Conservation (phyloP, 1,284 basidiomycete species). For the Phylloboletellus chloephorus region DNA sequence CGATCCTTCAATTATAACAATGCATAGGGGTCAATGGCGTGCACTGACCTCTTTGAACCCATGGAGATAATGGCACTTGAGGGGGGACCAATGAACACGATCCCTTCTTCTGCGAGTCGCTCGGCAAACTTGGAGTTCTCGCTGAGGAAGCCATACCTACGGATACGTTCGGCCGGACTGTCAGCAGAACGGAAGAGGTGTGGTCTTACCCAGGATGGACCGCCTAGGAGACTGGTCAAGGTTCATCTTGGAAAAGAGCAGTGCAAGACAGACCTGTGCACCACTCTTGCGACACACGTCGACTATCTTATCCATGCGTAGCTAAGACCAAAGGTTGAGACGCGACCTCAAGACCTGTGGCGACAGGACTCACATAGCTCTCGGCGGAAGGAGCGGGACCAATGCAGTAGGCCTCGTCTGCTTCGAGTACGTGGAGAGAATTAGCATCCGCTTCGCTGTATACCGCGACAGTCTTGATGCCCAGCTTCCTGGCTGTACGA, state of each 20-base stretch:
- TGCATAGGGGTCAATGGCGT: not conserved
- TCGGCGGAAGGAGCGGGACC: constrained; percentile 84
- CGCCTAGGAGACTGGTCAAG: constrained; percentile 41
- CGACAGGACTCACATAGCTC: constrained; percentile 65
- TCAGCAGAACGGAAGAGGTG: not conserved
- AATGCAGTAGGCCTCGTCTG: constrained; percentile 94
- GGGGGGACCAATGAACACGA: constrained; percentile 95
- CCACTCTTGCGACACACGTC: constrained; percentile 74
- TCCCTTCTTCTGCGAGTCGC: constrained; percentile 79
- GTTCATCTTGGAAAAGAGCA: not conserved
- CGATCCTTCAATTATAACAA: constrained; percentile 2
- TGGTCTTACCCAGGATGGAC: constrained; percentile 69
- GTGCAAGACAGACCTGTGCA: constrained; percentile 60
- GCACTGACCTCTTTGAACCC: constrained; percentile 74
- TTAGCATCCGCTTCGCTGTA: constrained; percentile 82
- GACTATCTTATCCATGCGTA: constrained; percentile 86
- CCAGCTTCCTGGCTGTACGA: constrained; percentile 81
- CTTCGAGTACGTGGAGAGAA: constrained; percentile 75
- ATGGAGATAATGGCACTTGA: constrained; percentile 90
- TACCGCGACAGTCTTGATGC: constrained; percentile 86
- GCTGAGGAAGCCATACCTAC: constrained; percentile 86
- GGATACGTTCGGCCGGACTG: not conserved
- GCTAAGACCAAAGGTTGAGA: constrained; percentile 39
- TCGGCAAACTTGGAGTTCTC: constrained; percentile 91
- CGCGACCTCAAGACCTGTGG: not conserved